Base-by-base conservation (phyloP, 2,329 filamentous ascomycete species). In the Pseudopithomyces chartarum region DNA sequence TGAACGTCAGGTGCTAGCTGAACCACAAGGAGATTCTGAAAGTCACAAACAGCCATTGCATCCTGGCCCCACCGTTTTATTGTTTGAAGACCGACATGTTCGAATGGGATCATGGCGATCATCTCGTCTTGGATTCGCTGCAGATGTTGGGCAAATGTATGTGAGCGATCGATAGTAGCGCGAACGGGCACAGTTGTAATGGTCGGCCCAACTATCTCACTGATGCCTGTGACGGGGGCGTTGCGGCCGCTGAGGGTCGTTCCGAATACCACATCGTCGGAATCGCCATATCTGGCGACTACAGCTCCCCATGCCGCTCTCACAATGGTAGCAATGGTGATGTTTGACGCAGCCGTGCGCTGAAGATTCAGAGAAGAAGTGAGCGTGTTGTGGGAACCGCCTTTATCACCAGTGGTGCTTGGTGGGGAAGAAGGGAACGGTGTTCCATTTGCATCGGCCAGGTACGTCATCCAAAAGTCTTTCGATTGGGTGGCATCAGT, bases 21-120 rank as follows among this genome's bases (percentile, higher is more conserved):
- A 22, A 85, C 77, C 0, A 85, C 81, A 2, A 85, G 67, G 4
- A 81, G 80, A 0, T 79, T 83, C 2, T 79, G 76, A 36, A 84
- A 74, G 59, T 84, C 80, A 60, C 82, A 85, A 1, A 82, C 83
- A 54, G 82, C 76, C 5, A 80, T 74, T 6, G 81, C 79, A 55
- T 85, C 82, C 1, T 78, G 73, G 64, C 81, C 84, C 12, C 67
- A 56, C 39, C 64, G 62, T 13, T 60, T 54, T 32, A 73, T 72
- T 23, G 67, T 62, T 51, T 73, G 70, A 52, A 68, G 56, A 13
- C 71, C 71, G 38, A 65, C 57, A 20, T 74, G 71, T 53, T 71
- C 61, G 55, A 65, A 63, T 6, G 66, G 63, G 3, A 63, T 62
- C 52, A 53, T 55, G 3, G 45, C 48, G 5, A 39, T 45, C 20